phyloP scores from a whole-genome alignment of 2,329 filamentous ascomycete genomes.

The Paraphoma chrysanthemicola region DNA sequence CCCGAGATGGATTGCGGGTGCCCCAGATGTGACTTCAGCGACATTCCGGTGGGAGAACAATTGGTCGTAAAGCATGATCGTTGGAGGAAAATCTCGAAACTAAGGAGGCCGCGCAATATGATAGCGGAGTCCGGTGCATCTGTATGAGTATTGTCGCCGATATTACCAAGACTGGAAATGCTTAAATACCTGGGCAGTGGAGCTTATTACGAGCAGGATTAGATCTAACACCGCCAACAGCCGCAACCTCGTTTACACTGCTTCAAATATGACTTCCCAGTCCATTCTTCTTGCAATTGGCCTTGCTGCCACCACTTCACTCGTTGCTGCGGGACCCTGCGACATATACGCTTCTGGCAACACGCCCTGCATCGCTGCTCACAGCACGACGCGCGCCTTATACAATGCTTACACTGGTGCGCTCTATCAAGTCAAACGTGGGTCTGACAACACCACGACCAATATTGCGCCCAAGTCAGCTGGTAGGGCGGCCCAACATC shows the following conservation, averaged over 20 bases:
- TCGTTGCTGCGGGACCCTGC: constrained; percentile 61
- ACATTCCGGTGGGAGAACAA: neutral
- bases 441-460: constrained; percentile 58
- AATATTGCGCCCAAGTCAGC: constrained; percentile 61
- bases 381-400: constrained; percentile 69
- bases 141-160: neutral
- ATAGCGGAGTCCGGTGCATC: neutral
- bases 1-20: neutral
- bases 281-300: neutral
- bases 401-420: constrained; percentile 61
- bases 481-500: constrained; percentile 41
- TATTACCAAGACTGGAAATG: neutral
- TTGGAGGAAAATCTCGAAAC: neutral
- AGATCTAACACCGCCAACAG: neutral
- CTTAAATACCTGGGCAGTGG: neutral
- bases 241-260: neutral
- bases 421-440: constrained; percentile 67
- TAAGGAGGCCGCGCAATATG: neutral
- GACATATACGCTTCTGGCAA: constrained; percentile 66
- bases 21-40: neutral
- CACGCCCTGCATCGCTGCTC: constrained; percentile 70
- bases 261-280: neutral
- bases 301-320: neutral
- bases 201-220: neutral
- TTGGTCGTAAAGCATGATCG: neutral